Evolutionary conservation across 148 eudicot species (phyloP).

Genomic region (Limonium bicolor): DNA sequence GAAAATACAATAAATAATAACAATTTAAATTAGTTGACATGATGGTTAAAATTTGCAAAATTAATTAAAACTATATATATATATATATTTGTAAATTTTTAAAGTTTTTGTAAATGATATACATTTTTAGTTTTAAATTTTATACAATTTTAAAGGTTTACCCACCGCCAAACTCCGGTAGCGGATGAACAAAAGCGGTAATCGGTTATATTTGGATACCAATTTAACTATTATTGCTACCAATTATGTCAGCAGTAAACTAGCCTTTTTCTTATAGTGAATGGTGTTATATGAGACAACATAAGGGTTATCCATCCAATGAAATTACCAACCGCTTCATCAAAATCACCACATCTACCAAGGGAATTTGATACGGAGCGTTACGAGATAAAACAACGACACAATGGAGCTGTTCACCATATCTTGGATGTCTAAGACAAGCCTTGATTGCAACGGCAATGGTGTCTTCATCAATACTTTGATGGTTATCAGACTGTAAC

Average conservation of each 20-base stretch:
- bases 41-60: no score
- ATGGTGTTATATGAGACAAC: slow-evolving; percentile 70
- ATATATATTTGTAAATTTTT: no score
- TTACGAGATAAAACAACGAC: slow-evolving; percentile 53
- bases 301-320: slow-evolving; percentile 34
- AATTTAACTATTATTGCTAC: slow-evolving; percentile 45
- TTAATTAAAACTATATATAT: no score
- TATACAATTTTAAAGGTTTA: no score
- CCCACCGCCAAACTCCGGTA: no score
- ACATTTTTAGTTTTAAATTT: no score
- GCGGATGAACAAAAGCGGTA: no score
- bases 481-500: slow-evolving; percentile 7
- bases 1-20: no score
- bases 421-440: slow-evolving; percentile 33
- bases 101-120: no score
- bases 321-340: slow-evolving; percentile 30
- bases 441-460: slow-evolving; percentile 64
- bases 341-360: slow-evolving; percentile 39
- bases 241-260: slow-evolving; percentile 41
- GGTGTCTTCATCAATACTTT: slow-evolving; percentile 31
- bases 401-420: slow-evolving; percentile 48
- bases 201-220: no score
- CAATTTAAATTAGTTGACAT: no score
- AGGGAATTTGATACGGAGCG: slow-evolving; percentile 41
- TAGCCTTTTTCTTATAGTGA: slow-evolving; percentile 47